A percentile compares a stretch with the other conserved stretches of the same genome.
Conservation (phyloP, 768 basidiomycete species). For the Thelephora ganbajun region DNA sequence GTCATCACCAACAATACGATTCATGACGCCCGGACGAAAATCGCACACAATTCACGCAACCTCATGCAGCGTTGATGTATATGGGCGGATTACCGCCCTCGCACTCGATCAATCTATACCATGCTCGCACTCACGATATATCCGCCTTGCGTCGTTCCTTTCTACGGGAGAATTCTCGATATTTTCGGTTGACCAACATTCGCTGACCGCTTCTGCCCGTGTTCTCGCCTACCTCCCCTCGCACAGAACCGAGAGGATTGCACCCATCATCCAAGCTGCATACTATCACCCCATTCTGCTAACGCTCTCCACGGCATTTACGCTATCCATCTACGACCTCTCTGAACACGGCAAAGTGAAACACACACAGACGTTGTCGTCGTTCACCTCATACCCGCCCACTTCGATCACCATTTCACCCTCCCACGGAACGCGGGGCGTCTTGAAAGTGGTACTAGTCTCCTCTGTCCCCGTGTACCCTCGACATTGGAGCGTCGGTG, state of each 20-base stretch:
- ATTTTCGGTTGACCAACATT: slow-evolving; percentile 36
- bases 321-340: slow-evolving; percentile 60
- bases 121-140: slow-evolving; percentile 15
- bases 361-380: slow-evolving; percentile 54
- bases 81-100: slow-evolving; percentile 42
- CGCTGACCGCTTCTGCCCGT: slow-evolving; percentile 26
- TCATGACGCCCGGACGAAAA: slow-evolving; percentile 21
- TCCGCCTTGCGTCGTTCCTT: slow-evolving; percentile 45
- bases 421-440: slow-evolving; percentile 22
- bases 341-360: slow-evolving; percentile 29
- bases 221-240: slow-evolving; percentile 34
- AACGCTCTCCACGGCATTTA: slow-evolving; percentile 53
- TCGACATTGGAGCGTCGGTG: slow-evolving; percentile 65
- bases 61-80: slow-evolving; percentile 19
- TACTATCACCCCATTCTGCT: slow-evolving; percentile 72
- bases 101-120: slow-evolving; percentile 67
- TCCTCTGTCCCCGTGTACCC: slow-evolving; percentile 73
- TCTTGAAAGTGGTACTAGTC: slow-evolving; percentile 60
- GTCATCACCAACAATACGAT: slow-evolving; percentile 21
- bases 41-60: slow-evolving; percentile 29
- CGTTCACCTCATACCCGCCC: slow-evolving; percentile 71
- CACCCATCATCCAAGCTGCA: slow-evolving; percentile 46
- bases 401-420: slow-evolving; percentile 70
- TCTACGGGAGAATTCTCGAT: slow-evolving; percentile 57
- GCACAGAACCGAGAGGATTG: slow-evolving; percentile 21